Percentiles rank a stretch among this genome's conserved stretches.
Conservation (phyloP, 257 asterid species). For the Scutellaria galericulata region DNA sequence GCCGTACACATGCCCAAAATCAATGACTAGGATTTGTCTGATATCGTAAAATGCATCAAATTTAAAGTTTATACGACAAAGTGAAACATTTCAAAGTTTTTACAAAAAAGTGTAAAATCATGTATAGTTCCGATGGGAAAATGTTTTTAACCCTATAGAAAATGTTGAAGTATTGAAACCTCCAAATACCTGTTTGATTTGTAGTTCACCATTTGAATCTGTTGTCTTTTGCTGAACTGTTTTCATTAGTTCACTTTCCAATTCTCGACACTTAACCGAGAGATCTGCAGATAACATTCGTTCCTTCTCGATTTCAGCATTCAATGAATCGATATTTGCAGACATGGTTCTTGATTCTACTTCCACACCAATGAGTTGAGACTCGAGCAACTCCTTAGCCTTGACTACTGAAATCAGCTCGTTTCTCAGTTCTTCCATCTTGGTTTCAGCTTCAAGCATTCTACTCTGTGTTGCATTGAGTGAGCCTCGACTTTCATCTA, state of each 20-base stretch:
- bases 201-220: slow-evolving; percentile 48
- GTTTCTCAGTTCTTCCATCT: slow-evolving; percentile 54
- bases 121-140: too few species aligned
- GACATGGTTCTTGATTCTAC: slow-evolving; percentile 62
- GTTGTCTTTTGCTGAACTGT: slow-evolving; percentile 46
- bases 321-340: slow-evolving; percentile 46
- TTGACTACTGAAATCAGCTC: slow-evolving; percentile 50
- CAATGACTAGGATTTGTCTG: too few species aligned
- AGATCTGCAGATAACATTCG: slow-evolving; percentile 44
- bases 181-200: slow-evolving; percentile 60
- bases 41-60: too few species aligned
- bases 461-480: slow-evolving; percentile 44
- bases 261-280: slow-evolving; percentile 51
- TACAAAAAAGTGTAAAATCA: too few species aligned
- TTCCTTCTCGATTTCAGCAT: slow-evolving; percentile 49
- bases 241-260: slow-evolving; percentile 55
- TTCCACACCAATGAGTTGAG: slow-evolving; percentile 61
- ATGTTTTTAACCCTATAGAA: too few species aligned
- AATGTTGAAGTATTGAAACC: background rate
- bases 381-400: slow-evolving; percentile 57
- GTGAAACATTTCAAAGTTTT: too few species aligned
- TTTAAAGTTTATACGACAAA: too few species aligned
- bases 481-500: slow-evolving; percentile 47
- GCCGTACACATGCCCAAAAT: too few species aligned
- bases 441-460: slow-evolving; percentile 44